phyloP scores from a whole-genome alignment of 148 eudicot genomes.

The Salicornia ramosissima region DNA sequence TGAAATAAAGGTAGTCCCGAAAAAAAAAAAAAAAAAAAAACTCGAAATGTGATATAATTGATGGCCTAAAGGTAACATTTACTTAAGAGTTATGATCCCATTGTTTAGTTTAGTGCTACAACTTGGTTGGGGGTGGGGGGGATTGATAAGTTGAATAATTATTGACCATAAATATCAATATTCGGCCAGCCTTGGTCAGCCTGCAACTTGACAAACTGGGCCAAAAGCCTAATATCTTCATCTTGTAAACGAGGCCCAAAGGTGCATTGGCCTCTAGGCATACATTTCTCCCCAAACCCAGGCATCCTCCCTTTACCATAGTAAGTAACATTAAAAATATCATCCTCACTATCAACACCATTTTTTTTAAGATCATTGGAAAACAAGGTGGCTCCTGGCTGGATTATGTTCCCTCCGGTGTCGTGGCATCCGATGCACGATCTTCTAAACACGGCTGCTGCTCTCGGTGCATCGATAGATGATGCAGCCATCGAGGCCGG shows the following conservation, averaged over 20 bases:
- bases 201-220: slow-evolving; percentile 79
- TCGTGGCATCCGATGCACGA: slow-evolving; percentile 91
- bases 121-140: too few species aligned
- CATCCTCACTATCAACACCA: slow-evolving; percentile 70
- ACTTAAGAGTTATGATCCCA: too few species aligned
- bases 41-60: too few species aligned
- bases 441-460: slow-evolving; percentile 45
- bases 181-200: slow-evolving; percentile 71
- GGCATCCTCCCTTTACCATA: slow-evolving; percentile 94
- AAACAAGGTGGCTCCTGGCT: slow-evolving; percentile 83
- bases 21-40: too few species aligned
- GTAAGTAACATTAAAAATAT: slow-evolving; percentile 62
- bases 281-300: slow-evolving; percentile 79
- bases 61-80: too few species aligned
- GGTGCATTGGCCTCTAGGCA: slow-evolving; percentile 89
- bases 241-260: slow-evolving; percentile 80
- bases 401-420: slow-evolving; percentile 84
- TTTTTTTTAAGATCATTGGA: slow-evolving; percentile 66
- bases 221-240: slow-evolving; percentile 63
- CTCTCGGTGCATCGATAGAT: slow-evolving; percentile 31
- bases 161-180: slow-evolving; percentile 34
- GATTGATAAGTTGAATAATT: not conserved
- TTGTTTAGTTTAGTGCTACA: too few species aligned
- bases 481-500: slow-evolving; percentile 19
- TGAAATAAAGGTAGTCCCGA: too few species aligned